Base-by-base conservation (phyloP, 2,329 filamentous ascomycete species). In the Fusarium secorum region DNA sequence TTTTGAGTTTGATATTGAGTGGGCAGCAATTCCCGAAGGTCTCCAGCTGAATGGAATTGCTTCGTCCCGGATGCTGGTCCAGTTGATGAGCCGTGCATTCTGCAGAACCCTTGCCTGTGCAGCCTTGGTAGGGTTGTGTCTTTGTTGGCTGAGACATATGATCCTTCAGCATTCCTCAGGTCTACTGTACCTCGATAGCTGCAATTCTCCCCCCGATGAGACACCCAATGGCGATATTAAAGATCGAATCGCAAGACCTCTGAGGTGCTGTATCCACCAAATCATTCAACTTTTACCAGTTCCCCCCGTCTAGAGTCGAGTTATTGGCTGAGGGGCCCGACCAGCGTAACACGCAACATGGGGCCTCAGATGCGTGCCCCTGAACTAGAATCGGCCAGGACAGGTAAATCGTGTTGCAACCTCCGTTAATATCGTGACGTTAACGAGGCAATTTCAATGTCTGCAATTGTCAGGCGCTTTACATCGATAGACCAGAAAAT, bases 311-410 rank as follows among this genome's bases (percentile, higher is more conserved):
- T 18, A 62, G 20, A 58, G 41, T 39, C 52, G 30, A 39, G 28
- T 26, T 49, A 46, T 46, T 71, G 63, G 55, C 45, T 52, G n/a
- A 68, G 49, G 42, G 58, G 63, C 48, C 48, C 54, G 53, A 28
- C 39, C 57, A 64, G 57, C 57, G 66, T 72, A 32, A 48, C 69
- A 72, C 48, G 48, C 41, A 57, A 64, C 70, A 72, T 72, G 69
- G 68, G 55, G 64, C 58, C 52, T 38, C 42, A 62, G 53, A 67
- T 60, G 56, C 48, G 55, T 72, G 64, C 71, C 71, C 71, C 71
- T 73, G 71, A 73, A 39, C 68, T 73, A 74, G 57, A 65, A 58
- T 60, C 52, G 53, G 46, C 30, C 51, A 38, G 24, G 48, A 20
- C n/a, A 58, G 39, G 39, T 24, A 58, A 57, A 45, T 57, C 32